Evolutionary conservation across 2,329 filamentous ascomycete species (phyloP).

Genomic region (Penicillium palitans): DNA sequence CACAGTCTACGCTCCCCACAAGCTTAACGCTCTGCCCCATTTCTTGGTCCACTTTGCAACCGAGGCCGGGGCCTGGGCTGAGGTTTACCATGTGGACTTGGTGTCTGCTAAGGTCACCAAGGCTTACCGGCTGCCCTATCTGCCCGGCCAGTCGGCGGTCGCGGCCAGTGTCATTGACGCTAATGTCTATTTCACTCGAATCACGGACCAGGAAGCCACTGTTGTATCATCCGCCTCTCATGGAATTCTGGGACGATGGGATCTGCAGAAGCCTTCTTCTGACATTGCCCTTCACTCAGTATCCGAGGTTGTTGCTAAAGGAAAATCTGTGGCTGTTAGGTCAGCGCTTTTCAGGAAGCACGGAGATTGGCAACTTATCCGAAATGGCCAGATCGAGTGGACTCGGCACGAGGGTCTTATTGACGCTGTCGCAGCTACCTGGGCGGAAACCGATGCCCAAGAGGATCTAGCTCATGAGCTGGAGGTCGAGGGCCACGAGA

Average conservation of each 20-base stretch:
- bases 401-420: slow-evolving; percentile 77
- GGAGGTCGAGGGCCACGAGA: slow-evolving; percentile 82
- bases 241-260: slow-evolving; percentile 74
- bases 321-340: slow-evolving; percentile 72
- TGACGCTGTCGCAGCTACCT: slow-evolving; percentile 75
- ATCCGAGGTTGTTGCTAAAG: slow-evolving; percentile 78
- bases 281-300: slow-evolving; percentile 64
- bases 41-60: slow-evolving; percentile 83
- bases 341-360: slow-evolving; percentile 66
- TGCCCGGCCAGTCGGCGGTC: slow-evolving; percentile 71
- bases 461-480: slow-evolving; percentile 77
- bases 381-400: slow-evolving; percentile 81
- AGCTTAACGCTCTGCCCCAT: slow-evolving; percentile 71
- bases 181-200: slow-evolving; percentile 85
- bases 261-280: slow-evolving; percentile 51
- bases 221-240: slow-evolving; percentile 76
- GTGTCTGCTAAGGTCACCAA: slow-evolving; percentile 69
- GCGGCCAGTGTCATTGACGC: slow-evolving; percentile 74
- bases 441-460: slow-evolving; percentile 72
- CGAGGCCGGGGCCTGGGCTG: slow-evolving; percentile 69
- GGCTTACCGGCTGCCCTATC: slow-evolving; percentile 74
- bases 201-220: slow-evolving; percentile 71
- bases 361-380: slow-evolving; percentile 78
- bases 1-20: slow-evolving; percentile 70
- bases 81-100: slow-evolving; percentile 80